phyloP scores from a whole-genome alignment of 2,329 filamentous ascomycete species.

The Leptoxyphium fumago region DNA sequence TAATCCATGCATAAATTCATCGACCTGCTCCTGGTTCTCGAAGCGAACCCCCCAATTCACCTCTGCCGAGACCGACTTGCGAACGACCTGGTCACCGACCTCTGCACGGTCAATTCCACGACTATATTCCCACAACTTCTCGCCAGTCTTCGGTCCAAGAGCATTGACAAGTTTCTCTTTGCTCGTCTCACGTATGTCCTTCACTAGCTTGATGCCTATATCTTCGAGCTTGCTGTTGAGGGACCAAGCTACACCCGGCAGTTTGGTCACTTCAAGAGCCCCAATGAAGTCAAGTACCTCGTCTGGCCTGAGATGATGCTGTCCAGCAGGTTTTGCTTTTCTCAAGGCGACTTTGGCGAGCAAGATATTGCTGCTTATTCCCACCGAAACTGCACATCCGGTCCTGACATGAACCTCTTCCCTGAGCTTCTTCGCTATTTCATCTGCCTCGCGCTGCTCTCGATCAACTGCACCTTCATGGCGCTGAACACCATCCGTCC shows the following conservation, averaged over 20 bases:
- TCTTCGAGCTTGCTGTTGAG: constrained; percentile 80
- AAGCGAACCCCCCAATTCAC: constrained; percentile 98
- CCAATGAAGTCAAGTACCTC: constrained; percentile 64
- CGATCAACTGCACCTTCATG: constrained; percentile 56
- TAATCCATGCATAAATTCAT: constrained; percentile 76
- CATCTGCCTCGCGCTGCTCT: constrained; percentile 65
- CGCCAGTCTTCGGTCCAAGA: constrained; percentile 83
- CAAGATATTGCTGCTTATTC: constrained; percentile 80
- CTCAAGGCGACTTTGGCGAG: constrained; percentile 81
- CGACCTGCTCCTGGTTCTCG: constrained; percentile 77
- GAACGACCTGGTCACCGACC: constrained; percentile 69
- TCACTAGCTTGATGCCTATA: constrained; percentile 66
- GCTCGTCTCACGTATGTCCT: constrained; percentile 62
- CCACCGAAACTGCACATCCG: constrained; percentile 77
- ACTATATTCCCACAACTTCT: constrained; percentile 79
- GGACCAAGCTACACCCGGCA: constrained; percentile 87
- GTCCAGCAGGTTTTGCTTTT: constrained; percentile 87
- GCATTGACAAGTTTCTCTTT: constrained; percentile 59
- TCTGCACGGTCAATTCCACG: constrained; percentile 75
- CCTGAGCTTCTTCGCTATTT: constrained; percentile 54
- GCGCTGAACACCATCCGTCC: constrained; percentile 49
- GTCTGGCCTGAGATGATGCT: constrained; percentile 75
- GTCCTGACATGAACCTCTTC: constrained; percentile 58
- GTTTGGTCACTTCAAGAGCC: constrained; percentile 58
- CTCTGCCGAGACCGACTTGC: constrained; percentile 93